Base-by-base conservation (phyloP, 1,139 yeast species). In the Hyphopichia burtonii region DNA sequence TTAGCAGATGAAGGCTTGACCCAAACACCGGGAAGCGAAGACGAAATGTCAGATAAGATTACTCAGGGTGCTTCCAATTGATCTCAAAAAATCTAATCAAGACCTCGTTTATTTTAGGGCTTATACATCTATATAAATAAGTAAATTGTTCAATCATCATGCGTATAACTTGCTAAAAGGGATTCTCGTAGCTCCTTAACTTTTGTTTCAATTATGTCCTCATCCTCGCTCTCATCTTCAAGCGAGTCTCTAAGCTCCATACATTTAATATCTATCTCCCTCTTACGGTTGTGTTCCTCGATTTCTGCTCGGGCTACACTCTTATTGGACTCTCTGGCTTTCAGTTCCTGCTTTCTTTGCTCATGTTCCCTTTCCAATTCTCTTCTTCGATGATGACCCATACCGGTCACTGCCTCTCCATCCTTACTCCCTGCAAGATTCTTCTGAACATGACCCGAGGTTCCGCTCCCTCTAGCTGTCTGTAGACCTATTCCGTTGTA, bases 401-500 rank as follows among this genome's bases (percentile, higher is more conserved):
- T 56, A 35, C 50, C 61, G 8, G 23, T 5, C 23, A 6, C 8
- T 5, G 8, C 23, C 23, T 20, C 8, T 39, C 47, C 51, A 17
- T 53, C 48, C 31, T 35, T 35, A 16, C n/a, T 47, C 12, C 66
- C 53, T 0, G 78, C 65, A 6, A 68, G 48, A 48, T 75, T 84
- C 43, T 71, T 66, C 55, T 83, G 86, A 4, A 86, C 71, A 54
- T 76, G 74, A 0, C 94, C 94, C 34, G 85, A 83, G 1, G 93
- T 85, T 0, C 88, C 88, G 0, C 86, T 70, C 0, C 94, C 94
- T 43, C 88, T 65, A 0, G 86, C 80, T 0, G 84, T 77, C 37
- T 71, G 72, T 22, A 83, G 66, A 0, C 90, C 90, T 39, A 85
- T 74, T 16, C 87, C 85, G 58, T 82, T 82, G 56, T 80, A 81